phyloP scores from a whole-genome alignment of 352 stramenopile genomes.

The Elongisporangium senticosum region DNA sequence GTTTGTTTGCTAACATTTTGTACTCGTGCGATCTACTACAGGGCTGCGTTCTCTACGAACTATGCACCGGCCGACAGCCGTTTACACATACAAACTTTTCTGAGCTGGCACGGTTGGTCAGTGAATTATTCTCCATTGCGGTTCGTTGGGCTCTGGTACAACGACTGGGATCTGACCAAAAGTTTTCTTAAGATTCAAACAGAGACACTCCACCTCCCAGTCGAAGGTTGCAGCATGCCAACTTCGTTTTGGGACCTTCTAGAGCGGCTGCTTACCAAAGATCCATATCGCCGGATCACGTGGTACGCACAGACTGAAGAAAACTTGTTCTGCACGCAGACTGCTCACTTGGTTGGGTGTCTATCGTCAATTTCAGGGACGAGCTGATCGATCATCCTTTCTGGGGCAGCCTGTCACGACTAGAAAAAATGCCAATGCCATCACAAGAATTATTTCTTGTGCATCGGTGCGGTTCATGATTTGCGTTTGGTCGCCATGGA shows the following conservation, averaged over 20 bases:
- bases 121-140: not conserved
- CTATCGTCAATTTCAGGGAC: slow-evolving; percentile 24
- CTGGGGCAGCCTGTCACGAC: slow-evolving; percentile 28
- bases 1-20: not conserved
- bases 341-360: not conserved
- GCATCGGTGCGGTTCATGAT: slow-evolving; percentile 9
- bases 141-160: not conserved
- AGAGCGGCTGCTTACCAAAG: slow-evolving; percentile 50
- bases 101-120: slow-evolving; percentile 63
- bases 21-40: slow-evolving; percentile 7
- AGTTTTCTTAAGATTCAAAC: slow-evolving; percentile 47
- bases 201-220: slow-evolving; percentile 35
- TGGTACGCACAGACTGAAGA: slow-evolving; percentile 32
- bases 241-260: slow-evolving; percentile 55
- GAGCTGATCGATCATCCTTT: slow-evolving; percentile 68
- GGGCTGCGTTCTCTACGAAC: slow-evolving; percentile 78
- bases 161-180: not conserved
- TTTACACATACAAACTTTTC: slow-evolving; percentile 75
- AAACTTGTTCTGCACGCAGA: not conserved
- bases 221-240: slow-evolving; percentile 44
- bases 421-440: slow-evolving; percentile 40
- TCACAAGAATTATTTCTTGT: slow-evolving; percentile 55
- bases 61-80: slow-evolving; percentile 54
- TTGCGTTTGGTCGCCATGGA: not conserved
- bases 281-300: slow-evolving; percentile 65